Evolutionary conservation across 2,329 filamentous ascomycete species (phyloP).

Genomic region (Capronia americana): DNA sequence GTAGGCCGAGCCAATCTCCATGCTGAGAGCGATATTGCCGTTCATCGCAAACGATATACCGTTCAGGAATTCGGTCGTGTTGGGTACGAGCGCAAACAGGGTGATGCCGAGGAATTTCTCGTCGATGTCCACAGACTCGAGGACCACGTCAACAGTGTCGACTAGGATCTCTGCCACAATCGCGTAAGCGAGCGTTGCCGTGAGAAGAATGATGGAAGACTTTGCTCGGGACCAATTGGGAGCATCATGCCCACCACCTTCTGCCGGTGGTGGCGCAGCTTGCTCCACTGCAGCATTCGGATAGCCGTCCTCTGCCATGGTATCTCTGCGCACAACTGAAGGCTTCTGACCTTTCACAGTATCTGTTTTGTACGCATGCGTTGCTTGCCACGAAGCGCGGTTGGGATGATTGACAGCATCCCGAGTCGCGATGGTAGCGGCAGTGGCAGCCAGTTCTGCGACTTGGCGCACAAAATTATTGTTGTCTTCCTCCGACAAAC

Average conservation of each 20-base stretch:
- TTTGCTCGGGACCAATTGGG: constrained; percentile 96
- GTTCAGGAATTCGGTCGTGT: constrained; percentile 98
- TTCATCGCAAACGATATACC: constrained; percentile 99
- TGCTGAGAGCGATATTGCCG: constrained; percentile 95
- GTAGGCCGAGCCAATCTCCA: constrained; percentile 98
- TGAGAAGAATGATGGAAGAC: constrained; percentile 85
- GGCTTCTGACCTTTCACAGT: constrained; percentile 41
- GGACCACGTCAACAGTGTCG: constrained; percentile 94
- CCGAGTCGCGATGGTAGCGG: constrained; percentile 82
- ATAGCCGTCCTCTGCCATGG: constrained; percentile 46
- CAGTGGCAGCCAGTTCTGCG: constrained; percentile 90
- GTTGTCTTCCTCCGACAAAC: constrained; percentile 82
- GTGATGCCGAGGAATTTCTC: constrained; percentile 98
- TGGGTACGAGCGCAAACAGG: constrained; percentile 93
- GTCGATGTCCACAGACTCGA: constrained; percentile 88
- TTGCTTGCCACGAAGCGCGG: constrained; percentile 54
- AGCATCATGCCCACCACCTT: constrained; percentile 84
- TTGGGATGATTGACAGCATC: constrained; percentile 68
- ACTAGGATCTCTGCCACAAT: constrained; percentile 96
- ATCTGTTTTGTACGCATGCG: constrained; percentile 45
- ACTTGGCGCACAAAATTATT: constrained; percentile 82
- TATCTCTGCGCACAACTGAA: constrained; percentile 43
- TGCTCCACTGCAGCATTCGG: constrained; percentile 57
- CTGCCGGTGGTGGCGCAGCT: constrained; percentile 43
- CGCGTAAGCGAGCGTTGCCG: constrained; percentile 91